phyloP scores from a whole-genome alignment of 371 early-diverging fungal species.

The Lichtheimia ramosa region DNA sequence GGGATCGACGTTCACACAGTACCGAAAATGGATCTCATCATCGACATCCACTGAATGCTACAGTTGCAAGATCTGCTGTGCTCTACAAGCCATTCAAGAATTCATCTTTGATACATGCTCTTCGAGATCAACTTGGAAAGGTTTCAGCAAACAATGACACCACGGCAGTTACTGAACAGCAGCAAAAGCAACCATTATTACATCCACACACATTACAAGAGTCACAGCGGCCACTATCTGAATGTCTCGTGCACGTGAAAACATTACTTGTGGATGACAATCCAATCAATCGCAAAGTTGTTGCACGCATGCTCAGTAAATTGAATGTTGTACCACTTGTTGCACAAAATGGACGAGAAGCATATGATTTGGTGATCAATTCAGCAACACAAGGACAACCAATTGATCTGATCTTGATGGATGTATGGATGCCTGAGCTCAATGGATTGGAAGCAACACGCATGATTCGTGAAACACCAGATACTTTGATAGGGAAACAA shows the following conservation, averaged over 20 bases:
- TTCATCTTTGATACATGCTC: slow-evolving; percentile 3
- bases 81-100: slow-evolving; percentile 19
- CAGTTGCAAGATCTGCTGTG: not conserved
- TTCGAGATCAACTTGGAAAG: not conserved
- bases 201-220: not conserved
- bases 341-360: slow-evolving; percentile 48
- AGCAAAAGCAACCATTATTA: not conserved
- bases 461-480: slow-evolving; percentile 34
- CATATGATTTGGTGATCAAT: slow-evolving; percentile 32
- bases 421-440: slow-evolving; percentile 61
- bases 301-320: slow-evolving; percentile 39
- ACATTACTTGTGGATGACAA: slow-evolving; percentile 58
- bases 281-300: slow-evolving; percentile 52
- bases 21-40: not conserved
- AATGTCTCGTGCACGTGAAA: not conserved
- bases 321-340: slow-evolving; percentile 14
- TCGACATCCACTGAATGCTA: too few species aligned
- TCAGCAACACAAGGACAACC: slow-evolving; percentile 12
- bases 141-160: too few species aligned
- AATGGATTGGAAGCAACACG: slow-evolving; percentile 47
- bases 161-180: not conserved
- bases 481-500: slow-evolving; percentile 5
- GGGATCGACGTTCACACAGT: not conserved
- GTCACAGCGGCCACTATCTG: not conserved
- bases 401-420: slow-evolving; percentile 52